A percentile compares a stretch with the other conserved stretches of the same genome.
These are phyloP conservation scores for Tetrahymena thermophila DNA, from an alignment of 73 alveolate genomes.

Conservation along the genomic window DNA sequence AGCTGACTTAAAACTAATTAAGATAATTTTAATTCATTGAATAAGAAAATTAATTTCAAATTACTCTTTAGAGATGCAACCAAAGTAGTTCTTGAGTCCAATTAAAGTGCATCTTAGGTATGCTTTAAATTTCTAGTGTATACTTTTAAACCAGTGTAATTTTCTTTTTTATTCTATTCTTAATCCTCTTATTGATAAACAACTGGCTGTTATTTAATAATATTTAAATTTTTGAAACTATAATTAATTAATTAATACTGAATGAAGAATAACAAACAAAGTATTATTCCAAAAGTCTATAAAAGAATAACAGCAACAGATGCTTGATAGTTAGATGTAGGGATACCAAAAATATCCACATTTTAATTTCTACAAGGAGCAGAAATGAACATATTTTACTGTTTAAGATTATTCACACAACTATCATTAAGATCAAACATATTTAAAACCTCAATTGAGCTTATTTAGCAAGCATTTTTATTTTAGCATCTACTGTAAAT, in stretches of 20 bases:
- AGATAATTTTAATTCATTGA: no score
- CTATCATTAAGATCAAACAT: background rate
- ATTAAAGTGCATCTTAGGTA: background rate
- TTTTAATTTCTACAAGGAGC: background rate
- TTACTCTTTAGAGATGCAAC: background rate
- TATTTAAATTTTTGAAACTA: background rate
- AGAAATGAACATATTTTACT: background rate
- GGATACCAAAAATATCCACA: background rate
- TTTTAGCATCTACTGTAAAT: background rate
- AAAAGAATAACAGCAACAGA: background rate
- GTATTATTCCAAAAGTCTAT: background rate
- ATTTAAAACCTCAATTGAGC: background rate
- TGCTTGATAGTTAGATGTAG: background rate
- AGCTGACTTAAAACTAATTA: no score
- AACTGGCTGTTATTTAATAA: background rate
- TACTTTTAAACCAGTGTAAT: background rate
- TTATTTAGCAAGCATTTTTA: background rate
- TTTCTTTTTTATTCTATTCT: background rate
- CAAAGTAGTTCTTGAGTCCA: background rate
- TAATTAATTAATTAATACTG: background rate
- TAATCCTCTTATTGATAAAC: background rate
- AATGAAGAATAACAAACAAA: background rate
- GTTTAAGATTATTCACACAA: background rate
- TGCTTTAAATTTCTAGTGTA: background rate
- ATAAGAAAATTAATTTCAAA: background rate